These are phyloP conservation scores for Sugiyamaella americana DNA, from an alignment of 805 yeast genomes.

Conservation along the genomic window DNA sequence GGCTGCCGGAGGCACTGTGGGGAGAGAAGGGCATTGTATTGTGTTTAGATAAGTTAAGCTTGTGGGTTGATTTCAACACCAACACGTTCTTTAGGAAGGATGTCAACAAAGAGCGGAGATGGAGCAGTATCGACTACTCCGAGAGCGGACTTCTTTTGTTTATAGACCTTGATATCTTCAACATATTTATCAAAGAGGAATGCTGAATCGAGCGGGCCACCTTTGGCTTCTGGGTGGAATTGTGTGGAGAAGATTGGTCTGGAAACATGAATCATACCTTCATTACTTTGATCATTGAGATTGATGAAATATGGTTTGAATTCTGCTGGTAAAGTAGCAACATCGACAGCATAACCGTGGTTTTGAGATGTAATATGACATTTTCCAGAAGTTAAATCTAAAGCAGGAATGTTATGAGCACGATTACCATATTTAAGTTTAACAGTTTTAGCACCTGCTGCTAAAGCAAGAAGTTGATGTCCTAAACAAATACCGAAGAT, in stretches of 20 bases:
- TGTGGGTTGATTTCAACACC: conserved; percentile 38
- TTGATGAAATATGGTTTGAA: conserved; percentile 88
- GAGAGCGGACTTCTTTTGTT: conserved; percentile 37
- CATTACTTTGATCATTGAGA: conserved; percentile 92
- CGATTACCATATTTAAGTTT: conserved; percentile 97
- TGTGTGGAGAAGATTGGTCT: conserved; percentile 95
- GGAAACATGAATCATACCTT: conserved; percentile 87
- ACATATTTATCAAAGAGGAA: conserved; percentile 89
- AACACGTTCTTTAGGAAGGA: conserved; percentile 38
- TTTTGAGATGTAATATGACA: conserved; percentile 98
- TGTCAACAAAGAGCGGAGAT: conserved; percentile 33
- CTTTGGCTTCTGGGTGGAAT: conserved; percentile 99
- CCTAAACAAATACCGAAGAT: conserved; percentile 98
- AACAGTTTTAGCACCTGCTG: conserved; percentile 87
- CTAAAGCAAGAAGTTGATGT: conserved; percentile 92
- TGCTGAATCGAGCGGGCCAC: conserved; percentile 94
- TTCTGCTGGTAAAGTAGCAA: conserved; percentile 61
- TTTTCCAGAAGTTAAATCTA: conserved; percentile 81
- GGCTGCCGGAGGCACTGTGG: neutral
- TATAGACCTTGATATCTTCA: conserved; percentile 55
- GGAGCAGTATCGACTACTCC: conserved; percentile 37
- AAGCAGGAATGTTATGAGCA: conserved; percentile 97
- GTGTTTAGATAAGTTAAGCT: conserved; percentile 8
- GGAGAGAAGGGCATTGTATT: neutral
- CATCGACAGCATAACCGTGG: conserved; percentile 97